These are phyloP conservation scores for Salix purpurea DNA, from an alignment of 345 rosid species.

Conservation along the genomic window DNA sequence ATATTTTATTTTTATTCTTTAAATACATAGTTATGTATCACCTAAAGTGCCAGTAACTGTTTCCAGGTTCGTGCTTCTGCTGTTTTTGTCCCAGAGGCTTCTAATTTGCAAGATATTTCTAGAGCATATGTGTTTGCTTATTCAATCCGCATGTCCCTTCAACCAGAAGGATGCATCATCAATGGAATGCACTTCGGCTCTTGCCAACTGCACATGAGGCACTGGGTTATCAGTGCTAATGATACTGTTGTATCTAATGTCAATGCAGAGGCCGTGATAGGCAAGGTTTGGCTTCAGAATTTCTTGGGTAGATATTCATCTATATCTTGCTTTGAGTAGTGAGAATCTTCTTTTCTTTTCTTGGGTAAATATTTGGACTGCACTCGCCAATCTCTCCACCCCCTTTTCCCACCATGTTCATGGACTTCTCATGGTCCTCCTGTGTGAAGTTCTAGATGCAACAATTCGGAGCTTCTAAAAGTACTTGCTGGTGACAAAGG, in stretches of 20 bases:
- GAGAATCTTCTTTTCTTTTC: background rate
- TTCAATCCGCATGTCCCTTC: conserved; percentile 79
- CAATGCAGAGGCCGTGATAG: conserved; percentile 65
- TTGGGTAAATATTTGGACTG: background rate
- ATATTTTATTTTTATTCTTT: background rate
- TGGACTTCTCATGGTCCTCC: background rate
- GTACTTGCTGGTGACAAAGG: background rate
- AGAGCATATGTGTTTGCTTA: conserved; percentile 50
- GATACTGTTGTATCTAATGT: conserved; percentile 37
- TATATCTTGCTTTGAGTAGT: background rate
- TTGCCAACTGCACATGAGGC: conserved; percentile 66
- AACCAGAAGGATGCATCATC: conserved; percentile 61
- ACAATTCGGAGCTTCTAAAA: background rate
- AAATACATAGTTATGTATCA: background rate
- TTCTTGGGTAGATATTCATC: background rate
- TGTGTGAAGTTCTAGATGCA: background rate
- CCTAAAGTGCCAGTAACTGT: background rate
- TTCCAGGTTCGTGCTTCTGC: conserved; percentile 75
- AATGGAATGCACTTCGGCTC: conserved; percentile 52
- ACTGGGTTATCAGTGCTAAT: conserved; percentile 59
- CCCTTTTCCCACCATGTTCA: background rate
- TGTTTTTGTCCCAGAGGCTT: conserved; percentile 64
- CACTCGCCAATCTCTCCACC: background rate
- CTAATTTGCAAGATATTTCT: conserved; percentile 29
- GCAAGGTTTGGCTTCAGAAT: conserved; percentile 42